Evolutionary conservation across 129 eudicot species (phyloP), one percentile per base, ranked within the genome.

Genomic region (Ambrosia trifida): DNA sequence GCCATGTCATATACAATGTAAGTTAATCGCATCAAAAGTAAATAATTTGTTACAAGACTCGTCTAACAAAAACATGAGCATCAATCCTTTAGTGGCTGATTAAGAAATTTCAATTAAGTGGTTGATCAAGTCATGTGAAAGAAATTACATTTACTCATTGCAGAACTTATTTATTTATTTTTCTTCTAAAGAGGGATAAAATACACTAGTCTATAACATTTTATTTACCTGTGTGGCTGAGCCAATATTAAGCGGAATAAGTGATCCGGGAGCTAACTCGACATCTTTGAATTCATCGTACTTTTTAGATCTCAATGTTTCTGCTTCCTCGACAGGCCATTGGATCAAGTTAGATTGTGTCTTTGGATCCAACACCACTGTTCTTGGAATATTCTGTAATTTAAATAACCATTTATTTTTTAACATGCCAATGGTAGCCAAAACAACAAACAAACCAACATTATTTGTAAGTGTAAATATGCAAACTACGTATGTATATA

Each of bases 301-400:
- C 35, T 7, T 52, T 64, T 14, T 51, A 58, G 64, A 50, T 32
- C 88, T 80, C 68, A 84, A 72, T 2, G 57, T 47, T 5, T 80
- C 79, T 30, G 78, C 69, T 46, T 84, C 88, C 74, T 80, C 78
- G 11, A 84, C 78, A 4, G 88, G 88, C 88, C 88, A 84, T 63
- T 84, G 85, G 28, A 84, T 43, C 43, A 84, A 50, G 68, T 84
- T 80, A 30, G 19, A 72, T 11, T 75, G 82, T 0, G 85, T 84
- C 70, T 84, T 72, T 7, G 19, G 12, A 64, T 80, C 88, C 66
- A 66, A 84, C 43, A 72, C 51, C 41, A 80, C 75, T 18, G 79
- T 75, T 62, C 85, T 80, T 24, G 88, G 88, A 69, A 84, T 64
- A 28, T 80, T 63, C 85, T 84, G 80, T 31, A 49, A 4, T 36